Conservation (phyloP, 495 filamentous ascomycete species). For the Penicillium macrosclerotiorum region DNA sequence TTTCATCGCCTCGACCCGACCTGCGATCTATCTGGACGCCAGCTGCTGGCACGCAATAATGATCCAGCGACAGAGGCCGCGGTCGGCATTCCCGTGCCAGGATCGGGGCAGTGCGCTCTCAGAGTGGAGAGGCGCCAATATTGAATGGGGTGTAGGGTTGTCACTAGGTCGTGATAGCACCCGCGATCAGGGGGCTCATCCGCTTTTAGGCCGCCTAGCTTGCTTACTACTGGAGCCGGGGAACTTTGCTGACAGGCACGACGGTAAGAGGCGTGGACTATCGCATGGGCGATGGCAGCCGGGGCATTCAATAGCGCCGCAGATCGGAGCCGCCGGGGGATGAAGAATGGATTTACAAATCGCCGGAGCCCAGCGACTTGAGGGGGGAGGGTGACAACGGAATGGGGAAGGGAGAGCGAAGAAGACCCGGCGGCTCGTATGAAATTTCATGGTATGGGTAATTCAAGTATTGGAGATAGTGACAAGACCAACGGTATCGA, state of each 20-base stretch:
- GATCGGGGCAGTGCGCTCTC: conserved; percentile 17
- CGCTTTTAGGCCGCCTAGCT: no score
- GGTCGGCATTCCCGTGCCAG: background rate
- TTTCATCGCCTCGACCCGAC: conserved; percentile 2
- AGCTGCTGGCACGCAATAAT: background rate
- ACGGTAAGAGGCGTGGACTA: conserved; percentile 13
- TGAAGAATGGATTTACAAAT: conserved; percentile 16
- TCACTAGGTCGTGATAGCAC: conserved; percentile 15
- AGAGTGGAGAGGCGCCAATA: conserved; percentile 1
- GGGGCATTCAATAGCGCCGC: conserved; percentile 26
- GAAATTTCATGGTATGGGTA: conserved; percentile 26
- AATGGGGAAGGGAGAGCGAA: background rate
- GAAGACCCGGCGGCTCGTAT: background rate
- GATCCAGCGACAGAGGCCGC: background rate
- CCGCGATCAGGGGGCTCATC: conserved; percentile 13
- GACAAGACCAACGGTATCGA: no score
- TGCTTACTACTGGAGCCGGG: background rate
- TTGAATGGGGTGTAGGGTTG: conserved; percentile 6
- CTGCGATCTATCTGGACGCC: conserved; percentile 7
- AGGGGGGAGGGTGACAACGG: background rate
- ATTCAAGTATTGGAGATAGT: conserved; percentile 19
- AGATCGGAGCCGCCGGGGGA: conserved; percentile 23
- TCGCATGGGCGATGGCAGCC: conserved; percentile 16
- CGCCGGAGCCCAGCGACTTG: background rate
- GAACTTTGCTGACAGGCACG: conserved; percentile 25